Evolutionary conservation across 805 yeast species (phyloP).

Genomic region (Kluyveromyces aestuarii): DNA sequence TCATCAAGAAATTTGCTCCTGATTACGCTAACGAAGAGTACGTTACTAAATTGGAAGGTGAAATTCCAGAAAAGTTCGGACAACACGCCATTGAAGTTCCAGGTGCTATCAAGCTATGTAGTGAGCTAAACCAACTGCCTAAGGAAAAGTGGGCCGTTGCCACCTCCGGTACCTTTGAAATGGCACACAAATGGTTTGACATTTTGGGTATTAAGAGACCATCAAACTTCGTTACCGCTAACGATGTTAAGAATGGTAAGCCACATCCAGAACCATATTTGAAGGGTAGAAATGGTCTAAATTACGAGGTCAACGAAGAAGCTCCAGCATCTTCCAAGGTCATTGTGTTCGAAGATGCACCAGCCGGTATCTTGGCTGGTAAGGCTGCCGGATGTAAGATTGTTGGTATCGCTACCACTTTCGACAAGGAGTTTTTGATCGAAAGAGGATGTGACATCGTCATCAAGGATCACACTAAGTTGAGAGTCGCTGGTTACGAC

Average conservation of each 20-base stretch:
- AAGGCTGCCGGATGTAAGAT: slow-evolving; percentile 75
- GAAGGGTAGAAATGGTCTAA: slow-evolving; percentile 38
- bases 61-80: slow-evolving; percentile 65
- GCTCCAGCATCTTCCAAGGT: slow-evolving; percentile 33
- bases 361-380: slow-evolving; percentile 81
- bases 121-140: slow-evolving; percentile 42
- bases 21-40: slow-evolving; percentile 59
- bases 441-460: slow-evolving; percentile 76
- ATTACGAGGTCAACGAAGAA: slow-evolving; percentile 29
- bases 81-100: slow-evolving; percentile 65
- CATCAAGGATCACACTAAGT: slow-evolving; percentile 59
- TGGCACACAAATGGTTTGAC: slow-evolving; percentile 74
- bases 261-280: slow-evolving; percentile 82
- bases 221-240: slow-evolving; percentile 72
- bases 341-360: slow-evolving; percentile 83
- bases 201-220: slow-evolving; percentile 57
- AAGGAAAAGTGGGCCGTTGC: slow-evolving; percentile 75
- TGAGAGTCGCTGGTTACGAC: slow-evolving; percentile 49
- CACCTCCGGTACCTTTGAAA: slow-evolving; percentile 69
- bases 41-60: slow-evolving; percentile 57
- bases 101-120: slow-evolving; percentile 61
- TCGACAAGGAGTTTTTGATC: slow-evolving; percentile 57
- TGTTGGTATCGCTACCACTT: slow-evolving; percentile 77
- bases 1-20: slow-evolving; percentile 65
- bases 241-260: slow-evolving; percentile 69